Evolutionary conservation across 2,329 filamentous ascomycete species (phyloP), one percentile per base, ranked within the genome.

Genomic region (Colletotrichum abscissum): DNA sequence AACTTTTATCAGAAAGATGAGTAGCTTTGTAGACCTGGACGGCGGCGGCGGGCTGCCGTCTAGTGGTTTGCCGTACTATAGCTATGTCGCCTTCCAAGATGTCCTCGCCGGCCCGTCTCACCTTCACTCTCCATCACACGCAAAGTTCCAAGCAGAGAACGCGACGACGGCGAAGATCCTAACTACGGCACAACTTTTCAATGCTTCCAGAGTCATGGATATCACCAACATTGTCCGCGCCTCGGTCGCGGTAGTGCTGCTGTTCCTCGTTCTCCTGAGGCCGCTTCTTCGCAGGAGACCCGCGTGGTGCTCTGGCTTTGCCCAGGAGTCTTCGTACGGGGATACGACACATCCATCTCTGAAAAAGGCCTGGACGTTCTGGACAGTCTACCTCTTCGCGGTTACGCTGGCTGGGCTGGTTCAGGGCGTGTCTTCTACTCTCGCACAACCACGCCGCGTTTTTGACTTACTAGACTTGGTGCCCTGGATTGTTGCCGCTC

Each of bases 251-350:
- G 76, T 78, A 5, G 63, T 79, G 26, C 69, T 81, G 22, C 63
- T 84, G 19, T 80, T 82, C 65, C 33, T 82, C 28, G 79, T 78
- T 62, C 55, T 78, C 57, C 30, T 69, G 63, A 69, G 75, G 4
- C 77, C 75, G 3, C 68, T 84, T 6, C 73, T 77, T 2, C 78
- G 79, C 4, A 73, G 75, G 3, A 78, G 82, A 1, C 85, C 86
- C 0, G 79, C 77, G 56, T 88, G 85, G 84, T 77, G 82, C 16
- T 81, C 79, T 11, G 82, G 83, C 1, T 88, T 88, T 72, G 86
- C 86, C 3, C 78, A 80, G 9, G 86, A 88, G 75, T 74, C 69
- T 1, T 42, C 67, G 0, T 52, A 75, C 22, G 81, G 79, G 46
- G 19, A 74, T 68, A 28, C 73, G 64, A 38, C 30, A 42, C 35